Evolutionary conservation across 768 basidiomycete species (phyloP), one percentile per base, ranked within the genome.

Genomic region (Lanmaoa rubissima): DNA sequence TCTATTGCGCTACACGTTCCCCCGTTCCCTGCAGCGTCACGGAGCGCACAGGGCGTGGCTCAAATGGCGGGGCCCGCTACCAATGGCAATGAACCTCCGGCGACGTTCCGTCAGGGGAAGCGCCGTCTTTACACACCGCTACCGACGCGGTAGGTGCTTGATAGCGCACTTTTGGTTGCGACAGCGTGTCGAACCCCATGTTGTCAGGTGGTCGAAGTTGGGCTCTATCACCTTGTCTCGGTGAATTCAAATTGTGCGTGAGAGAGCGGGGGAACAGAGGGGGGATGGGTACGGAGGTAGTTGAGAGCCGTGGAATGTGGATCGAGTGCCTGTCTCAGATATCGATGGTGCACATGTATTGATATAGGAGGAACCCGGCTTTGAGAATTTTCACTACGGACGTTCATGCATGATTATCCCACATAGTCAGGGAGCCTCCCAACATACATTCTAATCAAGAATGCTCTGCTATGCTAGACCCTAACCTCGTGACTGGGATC

Each of bases 41-140:
- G 28, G 42, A 42, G 14, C n/a, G 31, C 44, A 31, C 12, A 41
- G 11, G 48, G 21, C 26, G n/a, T 66, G 65, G 65, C 6, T 47
- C 28, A 61, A 67, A 35, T 64, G 62, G 62, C 57, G 62, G 12
- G 65, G 57, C 17, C 60, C 60, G 12, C 21, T 66, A 2, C 65
- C 65, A 7, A 14, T n/a, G 38, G 32, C 32, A 32, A 24, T 31
- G 38, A 54, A 40, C 8, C 13, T 26, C 8, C 21, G 13, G 21
- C 54, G 14, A n/a, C 26, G 31, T 26, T 38, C n/a, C 7, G 3
- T 61, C 16, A 36, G 32, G 4, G 62, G 57, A 17, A 49, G 24
- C 12, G 21, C 52, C 19, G 55, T 67, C 45, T 67, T 66, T 48
- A 60, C 24, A 6, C 65, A 63, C 38, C 53, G 41, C 12, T 54